Percentiles rank a stretch among this genome's conserved stretches.
phyloP scores from a whole-genome alignment of 1,139 yeast species.

The Blastobotrys proliferans region DNA sequence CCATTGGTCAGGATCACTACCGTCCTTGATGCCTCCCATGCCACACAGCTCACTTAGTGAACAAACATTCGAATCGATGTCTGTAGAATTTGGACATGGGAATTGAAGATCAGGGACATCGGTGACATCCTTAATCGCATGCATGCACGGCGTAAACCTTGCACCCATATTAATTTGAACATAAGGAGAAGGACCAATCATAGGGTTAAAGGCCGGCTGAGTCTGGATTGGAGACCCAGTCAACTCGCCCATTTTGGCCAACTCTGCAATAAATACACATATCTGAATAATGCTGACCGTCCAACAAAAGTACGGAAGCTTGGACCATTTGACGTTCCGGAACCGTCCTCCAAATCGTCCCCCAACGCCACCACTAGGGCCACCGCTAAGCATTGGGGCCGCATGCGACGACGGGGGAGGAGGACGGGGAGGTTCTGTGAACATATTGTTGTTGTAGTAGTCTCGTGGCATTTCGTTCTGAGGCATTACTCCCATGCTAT shows the following conservation, averaged over 20 bases:
- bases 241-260: conserved; percentile 52
- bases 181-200: conserved; percentile 76
- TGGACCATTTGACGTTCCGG: conserved; percentile 16
- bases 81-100: conserved; percentile 72
- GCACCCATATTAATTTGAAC: conserved; percentile 68
- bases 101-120: conserved; percentile 44
- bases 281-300: conserved; percentile 44
- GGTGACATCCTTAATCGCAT: conserved; percentile 48
- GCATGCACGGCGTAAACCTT: conserved; percentile 71
- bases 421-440: not conserved
- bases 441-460: not conserved
- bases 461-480: not conserved
- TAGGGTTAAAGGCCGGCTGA: conserved; percentile 69
- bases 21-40: conserved; percentile 45
- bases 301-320: conserved; percentile 33
- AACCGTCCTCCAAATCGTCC: not conserved
- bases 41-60: conserved; percentile 59
- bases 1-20: conserved; percentile 49
- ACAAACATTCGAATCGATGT: conserved; percentile 52
- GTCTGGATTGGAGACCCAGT: conserved; percentile 71
- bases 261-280: conserved; percentile 63
- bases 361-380: no score
- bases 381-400: no score
- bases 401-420: not conserved
- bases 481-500: not conserved